Evolutionary conservation across 257 asterid genomes (phyloP), one percentile per base, ranked within the genome.

Genomic region (Solanum dulcamara): DNA sequence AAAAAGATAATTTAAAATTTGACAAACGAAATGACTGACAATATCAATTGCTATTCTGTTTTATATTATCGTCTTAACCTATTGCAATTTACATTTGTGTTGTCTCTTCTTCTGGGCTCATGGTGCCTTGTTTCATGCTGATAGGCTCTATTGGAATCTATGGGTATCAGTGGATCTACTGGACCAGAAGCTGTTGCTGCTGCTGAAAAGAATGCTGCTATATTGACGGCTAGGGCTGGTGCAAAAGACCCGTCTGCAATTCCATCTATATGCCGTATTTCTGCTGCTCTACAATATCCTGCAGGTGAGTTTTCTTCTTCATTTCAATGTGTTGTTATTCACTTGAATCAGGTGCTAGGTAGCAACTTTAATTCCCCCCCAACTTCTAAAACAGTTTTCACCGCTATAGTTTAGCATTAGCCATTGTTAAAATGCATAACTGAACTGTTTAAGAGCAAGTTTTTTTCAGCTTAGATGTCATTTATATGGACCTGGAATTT

Each of bases 221-320:
- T 97, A 72, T 91, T 95, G 88, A 97, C 98, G 32, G 98, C 99
- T 68, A 93, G 97, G 91, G 99, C 99, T 86, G 99, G 99, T 80
- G 94, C 97, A 51, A 91, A 94, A 87, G 99, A 97, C 91, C 99
- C 99, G 84, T 95, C 99, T 81, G 98, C 98, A 46, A 91, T 97
- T 85, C 99, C 99, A 72, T 97, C 99, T 85, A 92, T 97, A 86
- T 94, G 99, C 83, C 99, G 99, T 89, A 95, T 95, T 87, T 94
- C 99, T 86, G 95, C 99, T 79, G 97, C 99, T 86, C 93, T 95
- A 33, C 99, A 97, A 83, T 95, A 94, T 85, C 97, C 98, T 84
- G 93, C 97, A 79, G 98, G 99, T 97, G 86, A 92, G 91, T 62
- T 84, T 87, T 88, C 72, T 40, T 24, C 85, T 84, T 68, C 83